These are phyloP conservation scores for Aphanomyces stellatus DNA, from an alignment of 352 stramenopile genomes.

Conservation along the genomic window DNA sequence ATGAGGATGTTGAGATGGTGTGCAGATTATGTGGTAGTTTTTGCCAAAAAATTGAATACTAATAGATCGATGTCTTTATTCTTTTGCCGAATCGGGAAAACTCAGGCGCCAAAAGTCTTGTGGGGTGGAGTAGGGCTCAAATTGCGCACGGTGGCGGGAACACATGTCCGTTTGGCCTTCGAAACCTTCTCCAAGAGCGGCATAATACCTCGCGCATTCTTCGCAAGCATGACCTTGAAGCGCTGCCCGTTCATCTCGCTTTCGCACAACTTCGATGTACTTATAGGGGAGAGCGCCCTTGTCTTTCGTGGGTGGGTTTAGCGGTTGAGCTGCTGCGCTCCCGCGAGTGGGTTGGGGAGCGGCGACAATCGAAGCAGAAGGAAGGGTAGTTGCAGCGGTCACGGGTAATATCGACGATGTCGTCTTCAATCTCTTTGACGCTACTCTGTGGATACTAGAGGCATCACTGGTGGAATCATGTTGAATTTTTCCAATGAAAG, in stretches of 20 bases:
- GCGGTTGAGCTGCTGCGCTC: too few species aligned
- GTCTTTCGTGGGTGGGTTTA: too few species aligned
- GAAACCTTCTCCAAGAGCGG: constrained; percentile 46
- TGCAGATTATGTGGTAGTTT: constrained; percentile 66
- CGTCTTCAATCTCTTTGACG: too few species aligned
- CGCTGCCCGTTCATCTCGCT: constrained; percentile 44
- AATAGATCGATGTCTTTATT: neutral
- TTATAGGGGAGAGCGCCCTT: constrained; percentile 22
- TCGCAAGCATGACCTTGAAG: constrained; percentile 55
- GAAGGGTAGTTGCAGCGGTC: too few species aligned
- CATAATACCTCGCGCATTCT: constrained; percentile 76
- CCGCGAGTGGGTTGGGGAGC: too few species aligned
- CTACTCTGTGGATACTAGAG: too few species aligned
- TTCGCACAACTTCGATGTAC: constrained; percentile 78
- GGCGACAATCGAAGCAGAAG: too few species aligned
- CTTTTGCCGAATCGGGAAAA: constrained; percentile 57
- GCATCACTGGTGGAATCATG: too few species aligned
- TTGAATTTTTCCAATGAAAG: too few species aligned
- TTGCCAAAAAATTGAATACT: constrained; percentile 15
- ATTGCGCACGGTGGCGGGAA: constrained; percentile 65
- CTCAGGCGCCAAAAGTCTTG: constrained; percentile 80
- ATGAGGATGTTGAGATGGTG: constrained; percentile 27
- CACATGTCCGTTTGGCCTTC: constrained; percentile 43
- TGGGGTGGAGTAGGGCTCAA: constrained; percentile 66
- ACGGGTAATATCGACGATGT: too few species aligned